Evolutionary conservation across 2,329 filamentous ascomycete genomes (phyloP), one percentile per base, ranked within the genome.

Genomic region (Botrytis tulipae): DNA sequence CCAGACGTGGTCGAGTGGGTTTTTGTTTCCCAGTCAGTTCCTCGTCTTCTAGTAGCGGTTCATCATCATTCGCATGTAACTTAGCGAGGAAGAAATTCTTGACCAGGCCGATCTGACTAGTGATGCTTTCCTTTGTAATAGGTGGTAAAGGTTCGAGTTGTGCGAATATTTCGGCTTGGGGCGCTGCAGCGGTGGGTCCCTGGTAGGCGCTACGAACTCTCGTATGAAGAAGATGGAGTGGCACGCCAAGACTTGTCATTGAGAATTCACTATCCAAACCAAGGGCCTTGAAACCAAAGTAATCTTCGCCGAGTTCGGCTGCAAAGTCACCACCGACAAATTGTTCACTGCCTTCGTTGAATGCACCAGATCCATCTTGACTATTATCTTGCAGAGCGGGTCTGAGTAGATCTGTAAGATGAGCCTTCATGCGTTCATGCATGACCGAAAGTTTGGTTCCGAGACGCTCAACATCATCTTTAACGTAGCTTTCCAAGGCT

Each of bases 301-400:
- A 99, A 84, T 99, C 96, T 85, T 99, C 96, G 75, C 95, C 95
- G 20, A 99, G 92, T 78, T 99, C 96, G 81, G 98, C 96, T 0
- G 96, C 96, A 82, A 99, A 99, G 82, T 99, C 96, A 75, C 96
- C 96, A 63, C 93, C 94, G 66, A 98, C 91, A 78, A 98, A 99
- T 81, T 98, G 96, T 76, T 99, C 96, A 82, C 94, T 97, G 76
- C 95, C 95, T 79, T 99, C 96, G 76, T 97, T 94, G 86, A 99
- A 99, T 10, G 94, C 93, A 73, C 92, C 93, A 7, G 92, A 94
- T 51, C 95, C 96, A 80, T 98, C 96, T 46, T 89, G 88, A 51
- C 92, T 92, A 62, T 88, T 90, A 79, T 97, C 93, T 68, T 90
- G 88, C 70, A 99, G 87, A 42, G 95, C 96, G 66, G 96, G 96